phyloP scores from a whole-genome alignment of 2,329 filamentous ascomycete species.

The Polychaeton citri region DNA sequence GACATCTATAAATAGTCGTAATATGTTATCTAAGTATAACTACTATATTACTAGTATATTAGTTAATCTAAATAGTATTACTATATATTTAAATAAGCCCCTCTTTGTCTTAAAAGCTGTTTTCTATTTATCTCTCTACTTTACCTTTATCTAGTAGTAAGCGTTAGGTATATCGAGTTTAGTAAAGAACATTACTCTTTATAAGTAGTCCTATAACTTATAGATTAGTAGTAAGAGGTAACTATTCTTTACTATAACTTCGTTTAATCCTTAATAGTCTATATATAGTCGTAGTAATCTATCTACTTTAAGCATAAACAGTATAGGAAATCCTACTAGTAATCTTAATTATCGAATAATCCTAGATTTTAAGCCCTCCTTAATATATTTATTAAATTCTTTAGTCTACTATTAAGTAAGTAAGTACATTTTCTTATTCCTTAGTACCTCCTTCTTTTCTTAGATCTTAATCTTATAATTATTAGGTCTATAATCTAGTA shows the following conservation, averaged over 20 bases:
- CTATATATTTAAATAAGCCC: background rate
- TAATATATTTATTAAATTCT: background rate
- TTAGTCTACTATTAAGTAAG: background rate
- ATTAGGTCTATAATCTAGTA: background rate
- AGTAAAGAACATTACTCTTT: background rate
- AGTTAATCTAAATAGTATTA: background rate
- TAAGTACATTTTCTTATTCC: background rate
- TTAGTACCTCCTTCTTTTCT: background rate
- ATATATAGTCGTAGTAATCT: background rate
- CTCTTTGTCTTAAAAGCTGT: background rate
- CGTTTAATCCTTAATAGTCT: background rate
- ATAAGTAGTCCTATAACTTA: constrained; percentile 1
- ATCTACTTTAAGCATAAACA: background rate
- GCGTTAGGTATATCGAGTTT: background rate
- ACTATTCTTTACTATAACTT: background rate
- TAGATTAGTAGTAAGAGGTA: constrained; percentile 1
- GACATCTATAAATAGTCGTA: background rate
- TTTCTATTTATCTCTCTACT: background rate
- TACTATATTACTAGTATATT: background rate
- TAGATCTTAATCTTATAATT: background rate
- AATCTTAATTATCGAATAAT: background rate
- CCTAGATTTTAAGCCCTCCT: background rate
- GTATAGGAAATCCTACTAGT: background rate
- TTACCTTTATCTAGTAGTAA: background rate
- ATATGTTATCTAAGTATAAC: background rate